Conservation (phyloP, 768 basidiomycete species). For the Leucocoprinus sp. region DNA sequence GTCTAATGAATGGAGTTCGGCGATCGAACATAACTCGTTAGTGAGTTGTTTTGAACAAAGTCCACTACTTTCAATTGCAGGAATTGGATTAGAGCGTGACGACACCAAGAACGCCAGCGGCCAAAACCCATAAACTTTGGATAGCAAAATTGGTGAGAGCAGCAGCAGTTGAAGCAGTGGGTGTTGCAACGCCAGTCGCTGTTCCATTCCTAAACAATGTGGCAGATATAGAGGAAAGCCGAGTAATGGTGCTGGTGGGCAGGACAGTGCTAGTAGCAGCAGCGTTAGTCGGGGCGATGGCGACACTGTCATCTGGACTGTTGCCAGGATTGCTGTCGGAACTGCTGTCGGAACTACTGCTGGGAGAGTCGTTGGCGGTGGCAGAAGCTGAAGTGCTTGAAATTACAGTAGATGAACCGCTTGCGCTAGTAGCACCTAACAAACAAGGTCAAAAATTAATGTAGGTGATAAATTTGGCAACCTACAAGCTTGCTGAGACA, state of each 20-base stretch:
- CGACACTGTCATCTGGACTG: too few relatives aligned
- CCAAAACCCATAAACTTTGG: conserved; percentile 8
- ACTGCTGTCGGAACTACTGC: neutral
- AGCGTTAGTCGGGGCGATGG: neutral
- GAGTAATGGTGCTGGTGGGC: neutral
- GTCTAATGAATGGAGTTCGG: too few relatives aligned
- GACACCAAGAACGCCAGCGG: conserved; percentile 4
- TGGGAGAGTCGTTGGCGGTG: too few relatives aligned
- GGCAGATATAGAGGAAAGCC: neutral
- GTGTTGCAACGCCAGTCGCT: neutral
- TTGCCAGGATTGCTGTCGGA: neutral
- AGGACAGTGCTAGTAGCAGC: neutral
- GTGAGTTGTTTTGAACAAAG: too few relatives aligned
- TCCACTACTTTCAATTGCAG: too few relatives aligned
- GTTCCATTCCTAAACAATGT: neutral
- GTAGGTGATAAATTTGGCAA: neutral
- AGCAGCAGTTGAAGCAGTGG: neutral
- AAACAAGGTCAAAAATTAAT: neutral
- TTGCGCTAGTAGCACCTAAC: neutral
- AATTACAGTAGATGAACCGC: neutral
- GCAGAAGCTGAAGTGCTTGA: neutral
- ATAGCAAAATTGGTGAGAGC: neutral
- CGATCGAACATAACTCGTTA: too few relatives aligned
- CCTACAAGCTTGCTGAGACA: neutral
- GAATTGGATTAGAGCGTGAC: conserved; percentile 4